Percentiles rank a stretch among this genome's conserved stretches.
Evolutionary conservation across 2,329 filamentous ascomycete species (phyloP).

Genomic region (Plectosphaerella sp.): DNA sequence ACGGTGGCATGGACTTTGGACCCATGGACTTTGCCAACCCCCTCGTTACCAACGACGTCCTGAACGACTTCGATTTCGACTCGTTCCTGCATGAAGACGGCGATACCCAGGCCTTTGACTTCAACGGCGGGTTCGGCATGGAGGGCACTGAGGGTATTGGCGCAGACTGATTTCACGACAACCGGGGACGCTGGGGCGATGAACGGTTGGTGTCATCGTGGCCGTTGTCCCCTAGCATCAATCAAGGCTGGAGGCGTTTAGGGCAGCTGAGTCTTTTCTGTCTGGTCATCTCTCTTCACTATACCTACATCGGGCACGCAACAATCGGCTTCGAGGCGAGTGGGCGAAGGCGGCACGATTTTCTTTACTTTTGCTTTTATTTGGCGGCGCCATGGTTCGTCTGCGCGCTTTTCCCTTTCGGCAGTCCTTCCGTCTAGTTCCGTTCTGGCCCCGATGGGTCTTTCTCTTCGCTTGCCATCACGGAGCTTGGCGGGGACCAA

Average conservation of each 20-base stretch:
- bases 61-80: slow-evolving; percentile 65
- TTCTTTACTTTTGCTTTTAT: too few species aligned
- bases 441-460: slow-evolving; percentile 6
- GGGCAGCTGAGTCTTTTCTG: background rate
- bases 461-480: background rate
- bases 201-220: background rate
- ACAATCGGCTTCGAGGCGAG: too few species aligned
- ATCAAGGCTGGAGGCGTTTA: slow-evolving; percentile 6
- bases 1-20: slow-evolving; percentile 34
- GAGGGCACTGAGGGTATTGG: slow-evolving; percentile 52
- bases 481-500: too few species aligned
- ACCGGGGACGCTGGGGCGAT: background rate
- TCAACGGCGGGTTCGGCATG: slow-evolving; percentile 49
- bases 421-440: background rate
- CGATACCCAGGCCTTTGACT: slow-evolving; percentile 48
- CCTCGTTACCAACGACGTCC: slow-evolving; percentile 48
- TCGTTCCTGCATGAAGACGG: slow-evolving; percentile 59
- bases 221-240: background rate
- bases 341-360: too few species aligned
- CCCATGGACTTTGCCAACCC: slow-evolving; percentile 55
- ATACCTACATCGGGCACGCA: background rate
- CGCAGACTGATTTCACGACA: slow-evolving; percentile 39
- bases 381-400: slow-evolving; percentile 4
- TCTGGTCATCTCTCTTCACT: background rate
- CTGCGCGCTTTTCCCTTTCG: slow-evolving; percentile 5